Conservation (phyloP, 1,139 yeast species). For the Debaryomyces fabryi region DNA sequence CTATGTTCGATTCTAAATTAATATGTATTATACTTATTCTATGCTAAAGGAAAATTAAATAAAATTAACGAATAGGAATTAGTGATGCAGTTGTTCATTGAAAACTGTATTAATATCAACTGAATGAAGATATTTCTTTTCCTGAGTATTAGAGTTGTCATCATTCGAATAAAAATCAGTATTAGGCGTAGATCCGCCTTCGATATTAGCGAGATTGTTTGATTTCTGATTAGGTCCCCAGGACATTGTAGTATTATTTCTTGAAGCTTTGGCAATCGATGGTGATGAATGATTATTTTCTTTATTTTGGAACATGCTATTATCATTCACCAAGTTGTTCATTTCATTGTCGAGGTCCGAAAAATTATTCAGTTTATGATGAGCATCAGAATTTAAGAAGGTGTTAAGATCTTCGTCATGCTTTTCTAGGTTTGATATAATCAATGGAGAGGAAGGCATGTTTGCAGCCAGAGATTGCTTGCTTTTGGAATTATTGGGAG, state of each 20-base stretch:
- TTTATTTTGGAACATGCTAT: constrained; percentile 1
- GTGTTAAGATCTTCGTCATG: constrained; percentile 20
- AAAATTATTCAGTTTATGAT: not conserved
- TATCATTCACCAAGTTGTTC: constrained; percentile 18
- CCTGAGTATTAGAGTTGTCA: constrained; percentile 18
- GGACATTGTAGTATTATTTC: constrained; percentile 44
- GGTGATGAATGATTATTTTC: constrained; percentile 28
- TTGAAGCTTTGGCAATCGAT: constrained; percentile 33
- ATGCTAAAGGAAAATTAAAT: not conserved
- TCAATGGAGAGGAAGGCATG: constrained; percentile 48
- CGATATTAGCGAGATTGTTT: constrained; percentile 21
- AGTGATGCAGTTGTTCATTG: not conserved
- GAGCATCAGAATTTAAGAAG: constrained; percentile 18
- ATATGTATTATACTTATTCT: not conserved
- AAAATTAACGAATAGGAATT: not conserved
- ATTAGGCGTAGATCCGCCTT: constrained; percentile 33
- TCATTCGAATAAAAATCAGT: constrained; percentile 38
- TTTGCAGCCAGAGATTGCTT: constrained; percentile 24
- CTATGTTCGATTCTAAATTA: not conserved
- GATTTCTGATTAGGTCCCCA: constrained; percentile 22
- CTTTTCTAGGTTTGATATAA: constrained; percentile 17
- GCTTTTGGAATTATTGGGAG: constrained; percentile 16
- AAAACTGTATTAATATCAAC: constrained; percentile 2
- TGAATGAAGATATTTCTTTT: constrained; percentile 2
- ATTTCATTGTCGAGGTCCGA: constrained; percentile 23